phyloP scores from a whole-genome alignment of 495 filamentous ascomycete genomes.

The Penicillium macrosclerotiorum region DNA sequence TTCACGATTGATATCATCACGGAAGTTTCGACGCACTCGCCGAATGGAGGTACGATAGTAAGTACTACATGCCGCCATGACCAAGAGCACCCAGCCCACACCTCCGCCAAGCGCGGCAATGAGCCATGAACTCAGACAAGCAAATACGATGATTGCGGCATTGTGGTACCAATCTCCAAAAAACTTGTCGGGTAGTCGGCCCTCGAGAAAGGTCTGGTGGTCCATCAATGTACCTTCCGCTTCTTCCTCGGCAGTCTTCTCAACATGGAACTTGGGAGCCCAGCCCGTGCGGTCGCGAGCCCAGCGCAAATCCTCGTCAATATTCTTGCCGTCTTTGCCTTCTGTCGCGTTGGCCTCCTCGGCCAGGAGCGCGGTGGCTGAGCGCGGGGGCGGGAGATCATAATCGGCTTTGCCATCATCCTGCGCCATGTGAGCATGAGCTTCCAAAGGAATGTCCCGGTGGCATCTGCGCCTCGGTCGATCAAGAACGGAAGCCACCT shows the following conservation, averaged over 20 bases:
- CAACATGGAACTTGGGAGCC: constrained; percentile 75
- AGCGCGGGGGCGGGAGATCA: constrained; percentile 73
- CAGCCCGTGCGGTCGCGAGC: constrained; percentile 77
- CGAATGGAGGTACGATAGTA: constrained; percentile 97
- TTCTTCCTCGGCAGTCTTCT: constrained; percentile 46
- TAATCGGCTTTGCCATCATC: constrained; percentile 69
- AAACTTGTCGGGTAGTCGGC: constrained; percentile 81
- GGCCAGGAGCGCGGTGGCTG: constrained; percentile 58
- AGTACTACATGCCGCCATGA: constrained; percentile 88
- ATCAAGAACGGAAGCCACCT: constrained; percentile 14
- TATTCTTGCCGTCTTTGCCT: constrained; percentile 37
- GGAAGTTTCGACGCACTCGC: constrained; percentile 90
- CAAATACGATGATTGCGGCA: constrained; percentile 85
- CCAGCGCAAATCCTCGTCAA: constrained; percentile 60
- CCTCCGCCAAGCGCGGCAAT: constrained; percentile 87
- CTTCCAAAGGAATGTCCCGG: too few relatives aligned
- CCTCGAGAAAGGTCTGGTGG: constrained; percentile 84
- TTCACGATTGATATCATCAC: constrained; percentile 92
- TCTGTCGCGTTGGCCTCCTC: constrained; percentile 45
- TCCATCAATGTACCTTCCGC: constrained; percentile 72
- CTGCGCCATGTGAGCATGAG: constrained; percentile 25
- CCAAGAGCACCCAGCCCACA: constrained; percentile 84
- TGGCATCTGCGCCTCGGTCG: not conserved
- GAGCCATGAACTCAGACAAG: constrained; percentile 87
- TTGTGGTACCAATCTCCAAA: constrained; percentile 99